Evolutionary conservation across 164 flowering plant species (phyloP).

Genomic region (Sedum album): DNA sequence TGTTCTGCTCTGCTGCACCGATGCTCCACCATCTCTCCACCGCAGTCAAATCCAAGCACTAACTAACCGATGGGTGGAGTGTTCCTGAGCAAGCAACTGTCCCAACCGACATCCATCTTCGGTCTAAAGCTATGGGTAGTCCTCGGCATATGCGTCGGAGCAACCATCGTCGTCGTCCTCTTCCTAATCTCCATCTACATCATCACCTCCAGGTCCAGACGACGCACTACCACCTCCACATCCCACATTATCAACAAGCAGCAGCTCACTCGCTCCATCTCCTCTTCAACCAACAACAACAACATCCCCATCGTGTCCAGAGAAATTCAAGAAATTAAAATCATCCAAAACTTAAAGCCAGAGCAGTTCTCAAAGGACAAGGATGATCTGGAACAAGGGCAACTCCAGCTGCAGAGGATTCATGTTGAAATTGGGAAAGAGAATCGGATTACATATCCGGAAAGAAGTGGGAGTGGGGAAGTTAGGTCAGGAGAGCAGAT

Average conservation of each 20-base stretch:
- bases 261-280: not conserved
- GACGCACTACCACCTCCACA: not conserved
- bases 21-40: not conserved
- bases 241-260: not conserved
- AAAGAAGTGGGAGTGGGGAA: constrained; percentile 25
- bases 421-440: constrained; percentile 49
- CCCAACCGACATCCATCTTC: constrained; percentile 58
- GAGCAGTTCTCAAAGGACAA: too few species aligned
- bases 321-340: constrained; percentile 46
- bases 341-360: constrained; percentile 25
- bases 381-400: not conserved
- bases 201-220: constrained; percentile 16
- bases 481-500: constrained; percentile 36
- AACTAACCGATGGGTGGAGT: constrained; percentile 27
- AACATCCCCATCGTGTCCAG: constrained; percentile 43
- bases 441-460: constrained; percentile 45
- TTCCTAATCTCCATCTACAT: constrained; percentile 70
- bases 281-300: constrained; percentile 13
- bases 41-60: not conserved
- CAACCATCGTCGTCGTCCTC: constrained; percentile 56
- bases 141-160: constrained; percentile 62
- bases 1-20: not conserved
- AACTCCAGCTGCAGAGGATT: constrained; percentile 22
- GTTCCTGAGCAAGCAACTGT: constrained; percentile 55
- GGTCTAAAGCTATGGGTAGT: constrained; percentile 70